Conservation (phyloP, 2,329 filamentous ascomycete genomes). For the Curvularia sp. region DNA sequence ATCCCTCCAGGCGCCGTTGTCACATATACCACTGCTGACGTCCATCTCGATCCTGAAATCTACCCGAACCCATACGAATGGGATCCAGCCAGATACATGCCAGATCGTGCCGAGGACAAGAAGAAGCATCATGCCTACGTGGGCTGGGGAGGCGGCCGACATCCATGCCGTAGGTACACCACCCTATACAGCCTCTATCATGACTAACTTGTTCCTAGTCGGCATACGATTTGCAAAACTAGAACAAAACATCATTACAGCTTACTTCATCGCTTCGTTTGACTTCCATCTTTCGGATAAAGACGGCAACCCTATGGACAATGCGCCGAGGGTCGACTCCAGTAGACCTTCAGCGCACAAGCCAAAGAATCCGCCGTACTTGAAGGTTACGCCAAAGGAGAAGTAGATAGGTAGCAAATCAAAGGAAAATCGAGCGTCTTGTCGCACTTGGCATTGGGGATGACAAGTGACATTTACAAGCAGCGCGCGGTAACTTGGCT, state of each 20-base stretch:
- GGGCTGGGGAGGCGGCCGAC: conserved; percentile 51
- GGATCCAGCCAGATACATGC: conserved; percentile 60
- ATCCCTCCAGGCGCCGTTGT: conserved; percentile 60
- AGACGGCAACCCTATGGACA: conserved; percentile 43
- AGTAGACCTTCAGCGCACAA: conserved; percentile 54
- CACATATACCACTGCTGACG: conserved; percentile 57
- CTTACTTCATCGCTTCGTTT: conserved; percentile 57
- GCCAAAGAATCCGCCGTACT: conserved; percentile 44
- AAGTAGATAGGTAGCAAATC: conserved; percentile 13
- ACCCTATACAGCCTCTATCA: background rate
- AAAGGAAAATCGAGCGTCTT: background rate
- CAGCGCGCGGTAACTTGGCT: background rate
- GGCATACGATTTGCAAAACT: background rate
- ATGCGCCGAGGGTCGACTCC: conserved; percentile 46
- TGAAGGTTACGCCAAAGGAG: conserved; percentile 51
- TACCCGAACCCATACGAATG: conserved; percentile 60
- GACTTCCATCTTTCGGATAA: conserved; percentile 56
- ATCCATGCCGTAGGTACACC: conserved; percentile 50
- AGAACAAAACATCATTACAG: background rate
- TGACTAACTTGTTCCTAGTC: background rate
- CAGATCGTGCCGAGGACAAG: conserved; percentile 59
- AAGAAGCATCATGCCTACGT: conserved; percentile 40
- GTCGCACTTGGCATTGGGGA: background rate
- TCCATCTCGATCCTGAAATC: conserved; percentile 58
- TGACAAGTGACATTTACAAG: background rate